A percentile compares a stretch with the other conserved stretches of the same genome.
Evolutionary conservation across 1,284 basidiomycete genomes (phyloP).

Genomic region (Athelia psychrophila): DNA sequence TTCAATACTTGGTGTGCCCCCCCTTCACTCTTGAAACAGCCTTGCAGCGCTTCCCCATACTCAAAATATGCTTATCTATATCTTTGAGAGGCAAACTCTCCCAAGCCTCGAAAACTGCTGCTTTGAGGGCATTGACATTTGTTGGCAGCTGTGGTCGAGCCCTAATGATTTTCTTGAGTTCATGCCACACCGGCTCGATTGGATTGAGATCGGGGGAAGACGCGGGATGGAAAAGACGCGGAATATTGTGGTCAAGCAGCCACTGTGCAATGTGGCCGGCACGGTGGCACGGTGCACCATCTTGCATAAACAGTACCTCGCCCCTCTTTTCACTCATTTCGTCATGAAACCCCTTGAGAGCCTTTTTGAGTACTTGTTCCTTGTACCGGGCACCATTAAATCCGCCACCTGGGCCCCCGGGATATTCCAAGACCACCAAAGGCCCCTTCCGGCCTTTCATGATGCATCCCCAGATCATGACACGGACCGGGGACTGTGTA

Average conservation of each 20-base stretch:
- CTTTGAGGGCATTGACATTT: constrained; percentile 11
- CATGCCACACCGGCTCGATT: constrained; percentile 17
- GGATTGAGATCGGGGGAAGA: constrained; percentile 15
- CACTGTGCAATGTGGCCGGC: constrained; percentile 9
- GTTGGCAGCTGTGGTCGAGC: constrained; percentile 1
- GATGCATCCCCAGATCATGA: constrained; percentile 17
- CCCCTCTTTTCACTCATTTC: neutral
- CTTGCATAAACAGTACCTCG: constrained; percentile 13
- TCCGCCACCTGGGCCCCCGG: too few species aligned
- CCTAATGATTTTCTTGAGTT: constrained; percentile 10
- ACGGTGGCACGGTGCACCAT: constrained; percentile 12
- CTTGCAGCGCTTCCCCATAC: constrained; percentile 17
- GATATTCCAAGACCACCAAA: constrained; percentile 10
- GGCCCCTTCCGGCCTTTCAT: constrained; percentile 12
- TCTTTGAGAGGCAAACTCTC: constrained; percentile 13
- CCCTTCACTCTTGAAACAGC: constrained; percentile 18
- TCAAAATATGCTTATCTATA: constrained; percentile 15
- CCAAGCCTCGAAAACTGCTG: constrained; percentile 15
- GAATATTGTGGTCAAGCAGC: constrained; percentile 12
- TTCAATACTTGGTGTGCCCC: constrained; percentile 16
- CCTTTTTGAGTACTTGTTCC: constrained; percentile 11
- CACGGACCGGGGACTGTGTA: constrained; percentile 9
- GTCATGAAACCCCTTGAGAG: constrained; percentile 3
- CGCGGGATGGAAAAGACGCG: constrained; percentile 14
- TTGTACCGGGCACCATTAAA: neutral